phyloP scores from a whole-genome alignment of 2,329 filamentous ascomycete genomes.

The Paraconiothyrium brasiliense region DNA sequence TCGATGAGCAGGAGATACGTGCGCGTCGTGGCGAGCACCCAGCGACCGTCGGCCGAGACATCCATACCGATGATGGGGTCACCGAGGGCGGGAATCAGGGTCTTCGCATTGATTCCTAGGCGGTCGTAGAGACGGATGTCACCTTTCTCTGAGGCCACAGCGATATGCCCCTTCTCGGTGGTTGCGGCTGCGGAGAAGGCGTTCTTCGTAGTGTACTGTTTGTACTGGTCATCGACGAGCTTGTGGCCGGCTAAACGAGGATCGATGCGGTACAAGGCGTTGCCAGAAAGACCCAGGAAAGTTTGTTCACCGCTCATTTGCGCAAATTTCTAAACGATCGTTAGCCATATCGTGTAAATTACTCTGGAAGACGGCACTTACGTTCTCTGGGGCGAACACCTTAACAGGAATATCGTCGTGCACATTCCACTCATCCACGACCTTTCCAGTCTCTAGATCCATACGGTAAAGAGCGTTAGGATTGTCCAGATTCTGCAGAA shows the following conservation, averaged over 20 bases:
- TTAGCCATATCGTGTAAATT: conserved; percentile 27
- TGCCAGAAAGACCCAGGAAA: conserved; percentile 91
- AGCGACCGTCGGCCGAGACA: conserved; percentile 93
- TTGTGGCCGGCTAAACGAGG: conserved; percentile 90
- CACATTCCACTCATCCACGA: conserved; percentile 98
- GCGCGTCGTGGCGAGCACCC: conserved; percentile 91
- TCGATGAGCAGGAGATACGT: conserved; percentile 97
- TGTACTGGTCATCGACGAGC: conserved; percentile 89
- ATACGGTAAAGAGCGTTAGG: conserved; percentile 94
- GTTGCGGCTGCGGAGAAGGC: conserved; percentile 95
- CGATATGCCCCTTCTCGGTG: conserved; percentile 95
- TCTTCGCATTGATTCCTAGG: conserved; percentile 96
- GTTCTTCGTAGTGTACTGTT: conserved; percentile 97
- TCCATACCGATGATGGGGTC: conserved; percentile 95
- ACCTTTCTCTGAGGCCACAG: conserved; percentile 96
- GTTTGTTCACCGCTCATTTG: conserved; percentile 97
- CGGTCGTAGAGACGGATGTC: conserved; percentile 97
- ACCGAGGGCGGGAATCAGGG: conserved; percentile 91
- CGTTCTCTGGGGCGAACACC: conserved; percentile 89
- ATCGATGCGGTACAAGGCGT: conserved; percentile 92
- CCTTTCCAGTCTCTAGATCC: conserved; percentile 97
- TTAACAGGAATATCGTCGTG: conserved; percentile 95
- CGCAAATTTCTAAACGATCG: conserved; percentile 78
- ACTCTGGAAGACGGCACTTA: conserved; percentile 47
- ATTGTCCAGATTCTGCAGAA: conserved; percentile 82